Evolutionary conservation across 1,284 basidiomycete genomes (phyloP).

Genomic region (Cryptococcus sp.): DNA sequence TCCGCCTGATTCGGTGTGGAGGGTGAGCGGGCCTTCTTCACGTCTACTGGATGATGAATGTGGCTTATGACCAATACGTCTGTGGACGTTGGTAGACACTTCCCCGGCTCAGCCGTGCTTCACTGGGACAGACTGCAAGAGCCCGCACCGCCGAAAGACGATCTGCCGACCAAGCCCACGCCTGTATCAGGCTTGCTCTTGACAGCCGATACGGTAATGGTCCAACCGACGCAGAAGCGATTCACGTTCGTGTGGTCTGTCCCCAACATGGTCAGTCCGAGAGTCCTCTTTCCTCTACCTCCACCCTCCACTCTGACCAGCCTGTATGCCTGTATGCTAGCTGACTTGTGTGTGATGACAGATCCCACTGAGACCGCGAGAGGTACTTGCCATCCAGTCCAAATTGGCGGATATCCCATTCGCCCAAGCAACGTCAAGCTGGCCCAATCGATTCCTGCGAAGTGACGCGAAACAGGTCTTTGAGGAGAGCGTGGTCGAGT

Average conservation of each 20-base stretch:
- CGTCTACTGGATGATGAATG: not conserved
- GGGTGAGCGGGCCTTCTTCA: constrained; percentile 39
- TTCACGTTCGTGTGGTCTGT: constrained; percentile 53
- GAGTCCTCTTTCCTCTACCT: not conserved
- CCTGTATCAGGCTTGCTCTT: constrained; percentile 43
- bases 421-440: constrained; percentile 43
- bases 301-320: too few relatives aligned
- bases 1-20: constrained; percentile 48
- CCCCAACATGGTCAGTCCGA: constrained; percentile 47
- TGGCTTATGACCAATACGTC: not conserved
- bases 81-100: too few relatives aligned
- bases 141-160: constrained; percentile 25
- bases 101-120: constrained; percentile 48
- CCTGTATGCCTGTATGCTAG: not conserved
- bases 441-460: constrained; percentile 46
- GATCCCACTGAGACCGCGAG: constrained; percentile 48
- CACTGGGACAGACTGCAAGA: constrained; percentile 50
- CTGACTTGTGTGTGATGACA: constrained; percentile 9
- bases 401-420: constrained; percentile 31
- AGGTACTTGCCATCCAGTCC: constrained; percentile 32
- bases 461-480: constrained; percentile 39
- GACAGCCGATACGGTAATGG: constrained; percentile 51
- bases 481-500: constrained; percentile 33
- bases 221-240: constrained; percentile 41
- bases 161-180: constrained; percentile 31